Percentiles rank a stretch among this genome's conserved stretches.
Conservation (phyloP, 768 basidiomycete species). For the Tulasnella sp. region DNA sequence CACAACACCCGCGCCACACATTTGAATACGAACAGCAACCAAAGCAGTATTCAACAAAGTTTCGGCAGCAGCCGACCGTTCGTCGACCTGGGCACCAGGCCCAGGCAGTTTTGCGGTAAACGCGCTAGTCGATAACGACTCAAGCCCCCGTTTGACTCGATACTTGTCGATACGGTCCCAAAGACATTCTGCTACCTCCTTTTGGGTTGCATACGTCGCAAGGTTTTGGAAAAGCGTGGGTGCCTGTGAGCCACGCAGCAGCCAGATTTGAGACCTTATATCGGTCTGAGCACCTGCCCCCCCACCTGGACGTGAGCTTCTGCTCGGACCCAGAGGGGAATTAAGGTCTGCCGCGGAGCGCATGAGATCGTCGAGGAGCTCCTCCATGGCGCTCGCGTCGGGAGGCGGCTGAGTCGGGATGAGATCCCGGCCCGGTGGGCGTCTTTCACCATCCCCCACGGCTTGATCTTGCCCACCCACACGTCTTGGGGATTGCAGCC, state of each 20-base stretch:
- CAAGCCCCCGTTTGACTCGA: constrained; percentile 42
- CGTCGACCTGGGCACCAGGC: too few species aligned
- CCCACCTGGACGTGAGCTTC: background rate
- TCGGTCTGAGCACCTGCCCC: background rate
- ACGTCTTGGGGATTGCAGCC: constrained; percentile 25
- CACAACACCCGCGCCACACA: constrained; percentile 57
- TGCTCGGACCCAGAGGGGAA: background rate
- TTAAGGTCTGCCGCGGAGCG: background rate
- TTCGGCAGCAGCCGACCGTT: constrained; percentile 30
- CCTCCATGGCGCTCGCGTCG: constrained; percentile 12
- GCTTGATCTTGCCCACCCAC: constrained; percentile 3
- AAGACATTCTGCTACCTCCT: constrained; percentile 33
- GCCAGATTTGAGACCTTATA: constrained; percentile 35
- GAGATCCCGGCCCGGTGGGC: constrained; percentile 25
- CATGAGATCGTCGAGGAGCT: constrained; percentile 13
- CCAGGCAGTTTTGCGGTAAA: too few species aligned
- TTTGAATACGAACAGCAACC: constrained; percentile 49
- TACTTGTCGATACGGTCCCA: constrained; percentile 44
- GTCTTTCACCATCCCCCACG: constrained; percentile 4
- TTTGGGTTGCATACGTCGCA: constrained; percentile 29
- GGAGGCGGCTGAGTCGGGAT: constrained; percentile 41
- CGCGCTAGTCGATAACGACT: constrained; percentile 32
- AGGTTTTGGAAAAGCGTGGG: constrained; percentile 34
- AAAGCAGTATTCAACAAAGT: constrained; percentile 49
- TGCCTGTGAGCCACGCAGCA: constrained; percentile 48